Evolutionary conservation across 148 eudicot species (phyloP), one percentile per base, ranked within the genome.

Genomic region (Vaccinium myrtillus): DNA sequence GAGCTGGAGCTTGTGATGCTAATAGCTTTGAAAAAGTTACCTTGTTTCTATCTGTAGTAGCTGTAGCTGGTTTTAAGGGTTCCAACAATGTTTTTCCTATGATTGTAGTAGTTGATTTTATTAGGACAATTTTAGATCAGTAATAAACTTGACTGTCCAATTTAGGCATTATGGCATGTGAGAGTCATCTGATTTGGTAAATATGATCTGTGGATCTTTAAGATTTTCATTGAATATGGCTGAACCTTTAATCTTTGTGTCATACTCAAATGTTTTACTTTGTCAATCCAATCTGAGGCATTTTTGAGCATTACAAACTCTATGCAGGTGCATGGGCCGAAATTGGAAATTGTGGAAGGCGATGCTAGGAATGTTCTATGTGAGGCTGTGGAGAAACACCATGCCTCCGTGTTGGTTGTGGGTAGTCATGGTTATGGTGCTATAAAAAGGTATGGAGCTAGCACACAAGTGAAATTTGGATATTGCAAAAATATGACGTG

Each of bases 371-470:
- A 88, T 87, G 93, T 90, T 88, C 91, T 94, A 1, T 93, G 95
- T 65, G 98, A 93, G 18, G 94, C 94, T 84, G 95, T 91, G 30
- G 95, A 94, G 56, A 93, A 88, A 88, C 89, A 91, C 88, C 92
- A 93, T 85, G 98, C 94, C 0, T 84, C 94, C 71, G 83, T 93
- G 85, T 85, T 94, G 86, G 94, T 91, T 61, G 89, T 94, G 85
- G 98, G 98, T 16, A 94, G 91, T 77, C 98, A 94, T 80, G 98
- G 98, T 61, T 92, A 94, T 85, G 98, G 98, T 84, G 93, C 92
- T 80, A 87, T 93, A 3, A 94, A 94, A 86, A 91, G 98, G 98
- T 93, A 89, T 15, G 43, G 5, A 0, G 3, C 27, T 2, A 14
- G 25, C 51, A 48, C 13, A 6, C 16, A 0, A 59, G 10, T 0